Percentiles rank a stretch among this genome's conserved stretches.
Conservation (phyloP, 73 alveolate species). For the Paramecium bursaria region DNA sequence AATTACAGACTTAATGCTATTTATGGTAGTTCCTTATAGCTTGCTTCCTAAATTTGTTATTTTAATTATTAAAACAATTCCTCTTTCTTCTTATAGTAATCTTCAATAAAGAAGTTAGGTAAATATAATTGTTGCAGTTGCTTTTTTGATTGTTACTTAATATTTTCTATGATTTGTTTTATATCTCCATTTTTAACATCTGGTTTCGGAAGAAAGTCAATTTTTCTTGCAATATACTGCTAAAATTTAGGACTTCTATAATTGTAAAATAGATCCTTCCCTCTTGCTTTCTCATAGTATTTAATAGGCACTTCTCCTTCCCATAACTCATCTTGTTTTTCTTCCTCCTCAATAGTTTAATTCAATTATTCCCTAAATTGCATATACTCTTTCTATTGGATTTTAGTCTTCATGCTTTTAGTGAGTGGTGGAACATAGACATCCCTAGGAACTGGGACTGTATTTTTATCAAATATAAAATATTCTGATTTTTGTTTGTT, state of each 20-base stretch:
- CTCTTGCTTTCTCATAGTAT: conserved; percentile 15
- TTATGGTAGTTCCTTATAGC: conserved; percentile 20
- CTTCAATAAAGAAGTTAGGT: conserved; percentile 57
- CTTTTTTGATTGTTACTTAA: neutral
- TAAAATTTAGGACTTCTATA: conserved; percentile 38
- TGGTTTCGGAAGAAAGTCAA: conserved; percentile 17
- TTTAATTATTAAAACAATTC: conserved; percentile 11
- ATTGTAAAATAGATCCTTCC: conserved; percentile 38
- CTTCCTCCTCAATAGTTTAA: neutral
- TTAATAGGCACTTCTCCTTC: conserved; percentile 35
- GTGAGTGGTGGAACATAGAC: conserved; percentile 41
- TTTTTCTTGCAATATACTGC: conserved; percentile 21
- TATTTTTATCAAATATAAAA: conserved; percentile 40
- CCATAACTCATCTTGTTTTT: conserved; percentile 56
- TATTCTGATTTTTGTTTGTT: conserved; percentile 25
- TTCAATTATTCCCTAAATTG: neutral
- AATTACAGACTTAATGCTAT: conserved; percentile 10
- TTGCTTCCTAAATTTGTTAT: neutral
- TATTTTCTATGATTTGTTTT: neutral
- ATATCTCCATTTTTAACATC: conserved; percentile 13
- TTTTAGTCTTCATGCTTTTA: neutral
- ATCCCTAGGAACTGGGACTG: conserved; percentile 54
- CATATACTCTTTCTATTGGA: conserved; percentile 1
- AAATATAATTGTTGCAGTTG: conserved; percentile 6
- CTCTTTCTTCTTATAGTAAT: conserved; percentile 25